Evolutionary conservation across 2,329 filamentous ascomycete genomes (phyloP), one percentile per base, ranked within the genome.

Genomic region (Neopestalotiopsis sp.): DNA sequence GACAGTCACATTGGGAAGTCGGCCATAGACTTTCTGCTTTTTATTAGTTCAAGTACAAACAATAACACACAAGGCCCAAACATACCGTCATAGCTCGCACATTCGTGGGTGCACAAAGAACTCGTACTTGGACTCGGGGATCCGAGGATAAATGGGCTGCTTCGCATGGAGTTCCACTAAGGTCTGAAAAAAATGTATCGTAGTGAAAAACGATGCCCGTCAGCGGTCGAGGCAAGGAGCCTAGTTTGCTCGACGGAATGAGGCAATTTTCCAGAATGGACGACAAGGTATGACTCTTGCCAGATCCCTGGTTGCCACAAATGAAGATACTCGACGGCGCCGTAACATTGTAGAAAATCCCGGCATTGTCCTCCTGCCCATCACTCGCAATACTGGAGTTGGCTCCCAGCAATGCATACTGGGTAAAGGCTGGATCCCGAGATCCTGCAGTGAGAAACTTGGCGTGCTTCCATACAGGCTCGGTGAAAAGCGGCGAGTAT

Each of bases 121-220:
- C 84, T 2, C 84, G 79, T 1, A 90, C 87, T 0, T 80, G 77
- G 24, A 89, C 78, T 0, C 79, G 75, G 0, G 72, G 67, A 30
- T 81, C 72, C 0, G 83, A 84, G 0, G 84, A 81, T 3, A 92
- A 77, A 70, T 84, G 89, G 0, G 89, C 88, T 0, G 86, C 89
- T 74, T 92, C 90, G 68, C 89, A 90, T 0, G 89, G 84, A 0
- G 80, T 81, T 13, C 85, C 85, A 1, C 82, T 78, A 0, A 75
- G 73, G 58, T 86, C 83, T 0, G 83, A 86, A 12, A 83, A 81
- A 70, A 87, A 88, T 0, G 83, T 84, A 71, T 91, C 89, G 69
- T 90, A 92, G 70, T 92, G 89, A 63, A 92, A 92, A 0, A 92
- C 85, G 0, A 92, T 78, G 0, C 87, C 89, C 0, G 88, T 87